phyloP scores from a whole-genome alignment of 345 rosid genomes.

The Sonneratia caseolaris region DNA sequence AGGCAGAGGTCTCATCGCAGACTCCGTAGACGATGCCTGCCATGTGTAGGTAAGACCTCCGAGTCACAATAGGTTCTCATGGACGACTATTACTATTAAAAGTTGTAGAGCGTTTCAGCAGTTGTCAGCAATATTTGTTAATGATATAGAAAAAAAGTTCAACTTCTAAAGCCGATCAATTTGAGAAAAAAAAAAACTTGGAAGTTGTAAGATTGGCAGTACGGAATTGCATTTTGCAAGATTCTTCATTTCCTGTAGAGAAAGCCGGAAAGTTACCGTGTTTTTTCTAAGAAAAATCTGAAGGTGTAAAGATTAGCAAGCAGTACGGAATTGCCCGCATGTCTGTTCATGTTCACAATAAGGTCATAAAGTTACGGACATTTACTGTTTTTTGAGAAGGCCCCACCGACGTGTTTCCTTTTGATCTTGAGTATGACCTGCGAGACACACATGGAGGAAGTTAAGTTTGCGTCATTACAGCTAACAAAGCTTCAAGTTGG shows the following conservation, averaged over 20 bases:
- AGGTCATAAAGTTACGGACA: conserved; percentile 24
- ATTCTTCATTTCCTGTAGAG: no score
- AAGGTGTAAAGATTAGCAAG: no score
- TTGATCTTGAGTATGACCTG: conserved; percentile 71
- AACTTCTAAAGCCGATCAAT: background rate
- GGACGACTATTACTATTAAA: no score
- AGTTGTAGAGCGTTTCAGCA: background rate
- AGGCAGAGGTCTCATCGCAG: conserved; percentile 69
- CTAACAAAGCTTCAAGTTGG: background rate
- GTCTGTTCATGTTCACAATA: background rate
- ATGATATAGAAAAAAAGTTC: background rate
- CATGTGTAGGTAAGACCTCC: background rate
- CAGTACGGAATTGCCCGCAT: background rate
- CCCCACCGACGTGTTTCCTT: conserved; percentile 87
- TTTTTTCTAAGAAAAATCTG: no score
- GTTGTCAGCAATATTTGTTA: background rate
- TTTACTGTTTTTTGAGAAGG: conserved; percentile 83
- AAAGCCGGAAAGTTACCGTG: background rate
- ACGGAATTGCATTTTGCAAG: no score
- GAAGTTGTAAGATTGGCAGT: background rate
- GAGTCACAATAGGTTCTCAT: background rate
- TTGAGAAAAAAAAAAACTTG: background rate
- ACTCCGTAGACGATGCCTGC: conserved; percentile 74
- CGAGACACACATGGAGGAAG: background rate
- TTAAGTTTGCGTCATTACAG: background rate